phyloP scores from a whole-genome alignment of 148 eudicot species.

The Polygonum aviculare region DNA sequence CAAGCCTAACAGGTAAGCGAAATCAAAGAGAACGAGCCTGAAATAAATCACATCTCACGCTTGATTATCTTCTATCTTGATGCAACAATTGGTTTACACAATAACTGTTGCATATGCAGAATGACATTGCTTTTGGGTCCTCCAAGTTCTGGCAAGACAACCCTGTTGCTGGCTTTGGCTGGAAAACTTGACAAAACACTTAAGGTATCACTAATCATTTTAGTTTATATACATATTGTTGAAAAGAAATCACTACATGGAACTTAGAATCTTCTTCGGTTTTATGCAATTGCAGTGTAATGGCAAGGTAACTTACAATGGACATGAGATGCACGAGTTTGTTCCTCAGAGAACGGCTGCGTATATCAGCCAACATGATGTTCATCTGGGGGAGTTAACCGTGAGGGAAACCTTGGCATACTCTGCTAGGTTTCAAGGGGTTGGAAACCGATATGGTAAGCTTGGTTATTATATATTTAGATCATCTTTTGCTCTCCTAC shows the following conservation, averaged over 20 bases:
- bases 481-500: background rate
- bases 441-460: slow-evolving; percentile 15
- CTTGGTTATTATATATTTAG: background rate
- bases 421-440: slow-evolving; percentile 20
- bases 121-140: slow-evolving; percentile 15
- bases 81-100: background rate
- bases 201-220: background rate
- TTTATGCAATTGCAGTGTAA: background rate
- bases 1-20: slow-evolving; percentile 8
- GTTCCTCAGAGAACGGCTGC: slow-evolving; percentile 20
- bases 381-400: slow-evolving; percentile 17
- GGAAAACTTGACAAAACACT: slow-evolving; percentile 10
- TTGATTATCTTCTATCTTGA: background rate
- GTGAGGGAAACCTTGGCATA: slow-evolving; percentile 19
- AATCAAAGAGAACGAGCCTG: background rate
- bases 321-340: slow-evolving; percentile 17
- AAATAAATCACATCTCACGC: background rate
- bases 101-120: background rate
- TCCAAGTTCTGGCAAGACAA: slow-evolving; percentile 13
- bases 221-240: background rate
- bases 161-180: slow-evolving; percentile 7
- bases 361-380: slow-evolving; percentile 18
- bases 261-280: background rate
- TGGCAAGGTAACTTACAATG: slow-evolving; percentile 19
- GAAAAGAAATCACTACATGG: background rate